Evolutionary conservation across 2,329 filamentous ascomycete species (phyloP).

Genomic region (Penicillium sp.): DNA sequence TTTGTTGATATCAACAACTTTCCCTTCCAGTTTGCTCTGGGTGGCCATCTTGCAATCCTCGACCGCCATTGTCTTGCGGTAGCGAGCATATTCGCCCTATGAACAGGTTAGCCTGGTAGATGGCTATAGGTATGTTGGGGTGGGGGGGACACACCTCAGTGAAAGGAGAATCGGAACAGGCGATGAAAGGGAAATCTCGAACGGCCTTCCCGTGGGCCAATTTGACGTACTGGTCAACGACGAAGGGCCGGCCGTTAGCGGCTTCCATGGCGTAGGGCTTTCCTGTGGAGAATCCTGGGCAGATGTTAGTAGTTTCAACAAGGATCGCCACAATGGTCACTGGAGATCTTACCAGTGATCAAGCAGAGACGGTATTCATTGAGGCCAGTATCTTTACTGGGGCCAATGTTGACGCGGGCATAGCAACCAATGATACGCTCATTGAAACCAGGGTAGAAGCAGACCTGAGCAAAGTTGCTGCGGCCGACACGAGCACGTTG

Average conservation of each 20-base stretch:
- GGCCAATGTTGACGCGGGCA: slow-evolving; percentile 80
- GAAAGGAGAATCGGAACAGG: slow-evolving; percentile 82
- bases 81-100: slow-evolving; percentile 79
- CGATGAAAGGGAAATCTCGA: slow-evolving; percentile 86
- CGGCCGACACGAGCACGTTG: slow-evolving; percentile 83
- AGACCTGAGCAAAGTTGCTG: slow-evolving; percentile 84
- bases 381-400: slow-evolving; percentile 71
- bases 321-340: not conserved
- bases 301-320: slow-evolving; percentile 28
- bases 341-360: slow-evolving; percentile 72
- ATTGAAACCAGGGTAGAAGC: slow-evolving; percentile 91
- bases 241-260: slow-evolving; percentile 73
- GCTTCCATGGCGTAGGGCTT: slow-evolving; percentile 82
- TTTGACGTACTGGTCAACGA: slow-evolving; percentile 83
- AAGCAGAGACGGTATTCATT: slow-evolving; percentile 85
- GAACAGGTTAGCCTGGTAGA: slow-evolving; percentile 7
- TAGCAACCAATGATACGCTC: slow-evolving; percentile 81
- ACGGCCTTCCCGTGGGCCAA: slow-evolving; percentile 82
- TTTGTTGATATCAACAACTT: slow-evolving; percentile 78
- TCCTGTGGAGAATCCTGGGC: slow-evolving; percentile 73
- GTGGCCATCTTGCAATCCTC: slow-evolving; percentile 76
- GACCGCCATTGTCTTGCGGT: slow-evolving; percentile 72
- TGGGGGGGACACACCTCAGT: slow-evolving; percentile 67
- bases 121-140: not conserved
- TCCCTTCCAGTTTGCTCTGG: slow-evolving; percentile 68